Percentiles rank a stretch among this genome's conserved stretches.
Evolutionary conservation across 768 basidiomycete species (phyloP).

Genomic region (Floccularia luteovirens): DNA sequence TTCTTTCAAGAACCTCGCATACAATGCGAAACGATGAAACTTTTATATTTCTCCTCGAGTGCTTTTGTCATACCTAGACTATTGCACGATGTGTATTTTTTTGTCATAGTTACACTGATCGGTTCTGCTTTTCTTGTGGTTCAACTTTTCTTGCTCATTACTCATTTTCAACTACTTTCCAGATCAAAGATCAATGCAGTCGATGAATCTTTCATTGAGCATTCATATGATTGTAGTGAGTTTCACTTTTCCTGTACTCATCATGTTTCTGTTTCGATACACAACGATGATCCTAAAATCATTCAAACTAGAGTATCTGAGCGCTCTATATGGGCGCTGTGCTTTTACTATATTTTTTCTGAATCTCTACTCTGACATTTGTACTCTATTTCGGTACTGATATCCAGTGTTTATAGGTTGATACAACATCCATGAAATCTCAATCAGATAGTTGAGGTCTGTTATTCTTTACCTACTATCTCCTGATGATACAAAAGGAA

Average conservation of each 20-base stretch:
- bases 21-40: constrained; percentile 61
- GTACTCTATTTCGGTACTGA: not conserved
- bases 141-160: constrained; percentile 7
- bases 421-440: not conserved
- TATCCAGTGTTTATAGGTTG: not conserved
- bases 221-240: constrained; percentile 1
- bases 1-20: too few relatives aligned
- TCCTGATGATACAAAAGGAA: constrained; percentile 63
- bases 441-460: constrained; percentile 25
- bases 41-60: constrained; percentile 34
- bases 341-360: constrained; percentile 61
- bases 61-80: constrained; percentile 44
- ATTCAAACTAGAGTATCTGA: constrained; percentile 96
- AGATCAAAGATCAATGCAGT: too few relatives aligned
- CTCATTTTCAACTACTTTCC: constrained; percentile 1
- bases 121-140: constrained; percentile 24
- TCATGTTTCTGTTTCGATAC: constrained; percentile 3
- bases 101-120: constrained; percentile 95
- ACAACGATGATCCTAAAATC: constrained; percentile 56
- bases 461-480: constrained; percentile 11
- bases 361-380: constrained; percentile 20
- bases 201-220: not conserved
- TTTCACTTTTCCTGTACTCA: constrained; percentile 3
- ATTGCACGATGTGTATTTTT: constrained; percentile 46
- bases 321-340: constrained; percentile 50